A percentile compares a stretch with the other conserved stretches of the same genome.
These are phyloP conservation scores for Russula brevipes DNA, from an alignment of 768 basidiomycete genomes.

Conservation along the genomic window DNA sequence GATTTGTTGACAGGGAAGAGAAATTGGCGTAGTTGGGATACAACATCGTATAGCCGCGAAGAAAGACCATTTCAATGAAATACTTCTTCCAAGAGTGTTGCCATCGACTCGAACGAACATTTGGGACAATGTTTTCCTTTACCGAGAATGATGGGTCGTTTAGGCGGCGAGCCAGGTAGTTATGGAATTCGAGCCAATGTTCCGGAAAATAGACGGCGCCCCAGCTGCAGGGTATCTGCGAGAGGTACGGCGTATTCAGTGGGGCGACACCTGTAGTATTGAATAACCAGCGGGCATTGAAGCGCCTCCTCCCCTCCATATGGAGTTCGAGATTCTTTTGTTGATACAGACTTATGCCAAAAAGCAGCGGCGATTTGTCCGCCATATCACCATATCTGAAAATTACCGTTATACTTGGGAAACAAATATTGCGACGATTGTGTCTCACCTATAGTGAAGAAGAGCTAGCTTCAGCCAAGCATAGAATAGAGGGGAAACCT, in stretches of 20 bases:
- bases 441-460: slow-evolving; percentile 60
- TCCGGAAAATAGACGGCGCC: slow-evolving; percentile 88
- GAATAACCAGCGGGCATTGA: slow-evolving; percentile 63
- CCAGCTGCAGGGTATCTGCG: slow-evolving; percentile 88
- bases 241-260: slow-evolving; percentile 67
- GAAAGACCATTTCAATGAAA: slow-evolving; percentile 79
- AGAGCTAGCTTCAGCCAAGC: slow-evolving; percentile 82
- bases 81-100: slow-evolving; percentile 82
- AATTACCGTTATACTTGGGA: slow-evolving; percentile 4
- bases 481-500: slow-evolving; percentile 78
- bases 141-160: slow-evolving; percentile 35
- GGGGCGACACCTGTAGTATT: slow-evolving; percentile 35
- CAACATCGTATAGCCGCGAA: slow-evolving; percentile 82
- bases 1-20: slow-evolving; percentile 81
- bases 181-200: slow-evolving; percentile 83
- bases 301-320: slow-evolving; percentile 58
- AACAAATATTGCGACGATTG: background rate
- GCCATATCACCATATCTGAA: slow-evolving; percentile 49
- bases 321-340: slow-evolving; percentile 76
- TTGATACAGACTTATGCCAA: slow-evolving; percentile 83
- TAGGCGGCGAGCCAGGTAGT: slow-evolving; percentile 68
- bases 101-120: slow-evolving; percentile 79
- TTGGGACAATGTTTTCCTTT: slow-evolving; percentile 53
- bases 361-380: slow-evolving; percentile 46
- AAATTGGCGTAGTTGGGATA: slow-evolving; percentile 78